These are phyloP conservation scores for Podaxis carcinomalis DNA, from an alignment of 768 basidiomycete genomes.

Conservation along the genomic window DNA sequence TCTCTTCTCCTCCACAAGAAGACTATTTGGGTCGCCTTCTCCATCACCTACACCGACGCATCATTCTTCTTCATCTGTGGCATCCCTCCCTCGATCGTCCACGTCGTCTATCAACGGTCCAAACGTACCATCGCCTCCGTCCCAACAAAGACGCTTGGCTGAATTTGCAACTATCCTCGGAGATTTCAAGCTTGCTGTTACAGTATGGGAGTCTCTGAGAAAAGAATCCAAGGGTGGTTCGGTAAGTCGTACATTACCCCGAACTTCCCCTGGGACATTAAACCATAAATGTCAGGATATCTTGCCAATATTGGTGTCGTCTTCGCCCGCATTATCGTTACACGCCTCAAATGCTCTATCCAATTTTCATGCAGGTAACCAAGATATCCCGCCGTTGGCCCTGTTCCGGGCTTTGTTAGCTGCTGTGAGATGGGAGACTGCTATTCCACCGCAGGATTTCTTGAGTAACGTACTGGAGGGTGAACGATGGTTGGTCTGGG, in stretches of 20 bases:
- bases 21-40: conserved; percentile 68
- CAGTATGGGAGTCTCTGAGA: conserved; percentile 81
- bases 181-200: conserved; percentile 79
- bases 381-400: conserved; percentile 54
- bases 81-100: conserved; percentile 33
- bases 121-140: conserved; percentile 35
- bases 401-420: conserved; percentile 66
- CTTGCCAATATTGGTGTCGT: conserved; percentile 65
- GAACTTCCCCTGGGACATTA: background rate
- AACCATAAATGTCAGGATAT: conserved; percentile 57
- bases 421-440: conserved; percentile 76
- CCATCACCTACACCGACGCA: conserved; percentile 42
- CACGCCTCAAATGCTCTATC: conserved; percentile 62
- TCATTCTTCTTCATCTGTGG: conserved; percentile 36
- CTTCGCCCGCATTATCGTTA: conserved; percentile 55
- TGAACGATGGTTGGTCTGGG: conserved; percentile 84
- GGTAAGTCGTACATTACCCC: conserved; percentile 38
- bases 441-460: conserved; percentile 57
- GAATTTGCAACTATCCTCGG: conserved; percentile 93
- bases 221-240: conserved; percentile 88
- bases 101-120: conserved; percentile 24
- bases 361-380: conserved; percentile 35
- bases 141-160: conserved; percentile 83
- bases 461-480: conserved; percentile 56
- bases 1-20: conserved; percentile 81